Evolutionary conservation across 129 eudicot species (phyloP).

Genomic region (Dittrichia graveolens): DNA sequence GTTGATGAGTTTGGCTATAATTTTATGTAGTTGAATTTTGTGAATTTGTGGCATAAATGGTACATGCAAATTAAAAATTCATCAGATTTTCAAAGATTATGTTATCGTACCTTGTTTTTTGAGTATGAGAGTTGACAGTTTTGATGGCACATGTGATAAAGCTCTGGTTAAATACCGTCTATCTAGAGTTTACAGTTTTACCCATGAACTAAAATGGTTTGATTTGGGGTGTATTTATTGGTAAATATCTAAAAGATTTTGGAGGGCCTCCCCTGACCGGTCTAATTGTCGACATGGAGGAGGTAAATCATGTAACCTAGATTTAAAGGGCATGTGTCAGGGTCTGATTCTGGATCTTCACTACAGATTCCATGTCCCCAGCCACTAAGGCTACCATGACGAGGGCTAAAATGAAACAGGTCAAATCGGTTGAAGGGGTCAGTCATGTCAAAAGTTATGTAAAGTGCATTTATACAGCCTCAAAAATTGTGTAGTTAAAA

Average conservation of each 20-base stretch:
- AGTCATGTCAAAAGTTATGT: background rate
- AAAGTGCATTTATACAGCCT: background rate
- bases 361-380: no score
- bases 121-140: background rate
- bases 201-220: background rate
- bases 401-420: background rate
- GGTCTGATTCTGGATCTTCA: no score
- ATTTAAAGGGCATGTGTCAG: no score
- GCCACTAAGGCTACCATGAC: no score
- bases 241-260: no score
- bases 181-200: background rate
- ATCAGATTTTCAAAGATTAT: no score
- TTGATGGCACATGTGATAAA: background rate
- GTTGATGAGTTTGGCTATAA: background rate
- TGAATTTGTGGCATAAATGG: background rate
- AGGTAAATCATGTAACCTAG: no score
- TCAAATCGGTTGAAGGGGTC: background rate
- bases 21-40: conserved; percentile 4
- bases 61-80: no score
- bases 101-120: no score
- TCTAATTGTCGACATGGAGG: no score
- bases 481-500: background rate
- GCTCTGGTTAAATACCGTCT: background rate
- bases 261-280: no score
- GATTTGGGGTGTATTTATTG: background rate